Base-by-base conservation (phyloP, 805 yeast genomes). In the Candida adriatica region DNA sequence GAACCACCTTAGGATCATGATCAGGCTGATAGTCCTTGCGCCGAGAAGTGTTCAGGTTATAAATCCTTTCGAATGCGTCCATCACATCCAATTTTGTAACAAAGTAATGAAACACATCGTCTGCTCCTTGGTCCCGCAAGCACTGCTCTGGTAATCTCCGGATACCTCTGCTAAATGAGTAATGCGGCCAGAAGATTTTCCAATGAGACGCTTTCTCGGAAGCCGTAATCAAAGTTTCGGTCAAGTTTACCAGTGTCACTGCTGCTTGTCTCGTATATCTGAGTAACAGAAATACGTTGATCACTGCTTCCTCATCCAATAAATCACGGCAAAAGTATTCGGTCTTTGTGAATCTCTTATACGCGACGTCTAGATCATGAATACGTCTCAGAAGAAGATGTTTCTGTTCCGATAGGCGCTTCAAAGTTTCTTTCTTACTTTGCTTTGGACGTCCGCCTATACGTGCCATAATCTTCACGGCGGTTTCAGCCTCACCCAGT, bases 51-150 rank as follows among this genome's bases (percentile, higher is more conserved):
- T 66, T 65, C 15, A 62, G 41, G 35, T 64, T 64, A 43, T 66
- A 63, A 4, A 66, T 56, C 33, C 61, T 53, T 28, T 61, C 65
- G 40, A 69, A 66, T 1, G 68, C 61, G 30, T 64, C 68, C 34
- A 63, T 67, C 6, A 69, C 71, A 29, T 65, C 72, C 11, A 50
- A 28, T 34, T 63, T 62, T 2, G 67, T 54, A 32, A 64, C 68
- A 31, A 54, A 56, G 38, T 65, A 68, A 24, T 62, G 57, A 13
- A 60, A 54, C 6, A 64, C 61, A n/a, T 60, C 55, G 16, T 62
- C 62, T 3, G 68, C 64, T 13, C 75, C 75, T 41, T 64, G 64
- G 45, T 70, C 75, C 21, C 59, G 53, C 6, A 62, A 47, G 38
- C 68, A 65, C 27, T 59, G 68, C 19, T 43, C 49, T 0, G 70